Percentiles rank a stretch among this genome's conserved stretches.
Conservation (phyloP, 352 stramenopile genomes). For the Globisporangium irregulare region DNA sequence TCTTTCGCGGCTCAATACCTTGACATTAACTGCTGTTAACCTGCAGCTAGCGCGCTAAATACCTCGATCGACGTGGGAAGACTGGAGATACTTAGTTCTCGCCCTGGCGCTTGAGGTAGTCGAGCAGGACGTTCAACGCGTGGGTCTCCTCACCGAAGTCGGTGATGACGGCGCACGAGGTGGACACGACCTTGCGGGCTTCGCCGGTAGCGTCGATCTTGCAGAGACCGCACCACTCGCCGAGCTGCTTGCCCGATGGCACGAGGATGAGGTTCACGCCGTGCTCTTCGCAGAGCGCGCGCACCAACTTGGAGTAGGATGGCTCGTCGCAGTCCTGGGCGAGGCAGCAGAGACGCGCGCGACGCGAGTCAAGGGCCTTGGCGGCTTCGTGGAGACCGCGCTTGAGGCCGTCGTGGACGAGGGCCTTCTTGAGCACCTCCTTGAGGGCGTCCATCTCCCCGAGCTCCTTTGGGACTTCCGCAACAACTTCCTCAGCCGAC, state of each 20-base stretch:
- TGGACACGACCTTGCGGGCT: conserved; percentile 98
- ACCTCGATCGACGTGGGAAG: conserved; percentile 18
- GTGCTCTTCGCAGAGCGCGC: conserved; percentile 93
- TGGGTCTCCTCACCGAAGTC: conserved; percentile 99
- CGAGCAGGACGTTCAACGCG: conserved; percentile 96
- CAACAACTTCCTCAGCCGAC: conserved; percentile 93
- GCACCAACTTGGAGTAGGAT: conserved; percentile 99
- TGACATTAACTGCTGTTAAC: conserved; percentile 13
- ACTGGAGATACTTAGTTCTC: conserved; percentile 67
- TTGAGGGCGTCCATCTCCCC: conserved; percentile 97
- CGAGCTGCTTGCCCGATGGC: conserved; percentile 95
- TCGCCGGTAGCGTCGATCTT: conserved; percentile 98
- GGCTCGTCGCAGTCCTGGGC: conserved; percentile 99
- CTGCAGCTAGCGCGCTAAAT: conserved; percentile 20
- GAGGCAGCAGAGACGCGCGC: conserved; percentile 98
- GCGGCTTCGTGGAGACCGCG: conserved; percentile 98
- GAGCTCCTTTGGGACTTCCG: conserved; percentile 92
- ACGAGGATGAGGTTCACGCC: conserved; percentile 94
- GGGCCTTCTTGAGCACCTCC: conserved; percentile 99
- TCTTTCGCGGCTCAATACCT: conserved; percentile 7
- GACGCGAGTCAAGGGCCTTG: conserved; percentile 98
- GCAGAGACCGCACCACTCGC: conserved; percentile 98
- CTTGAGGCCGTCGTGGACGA: conserved; percentile 99
- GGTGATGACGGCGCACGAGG: conserved; percentile 98
- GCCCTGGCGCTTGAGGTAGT: conserved; percentile 97